A percentile compares a stretch with the other conserved stretches of the same genome.
Conservation (phyloP, 441 rosid species). For the Melastoma candidum region DNA sequence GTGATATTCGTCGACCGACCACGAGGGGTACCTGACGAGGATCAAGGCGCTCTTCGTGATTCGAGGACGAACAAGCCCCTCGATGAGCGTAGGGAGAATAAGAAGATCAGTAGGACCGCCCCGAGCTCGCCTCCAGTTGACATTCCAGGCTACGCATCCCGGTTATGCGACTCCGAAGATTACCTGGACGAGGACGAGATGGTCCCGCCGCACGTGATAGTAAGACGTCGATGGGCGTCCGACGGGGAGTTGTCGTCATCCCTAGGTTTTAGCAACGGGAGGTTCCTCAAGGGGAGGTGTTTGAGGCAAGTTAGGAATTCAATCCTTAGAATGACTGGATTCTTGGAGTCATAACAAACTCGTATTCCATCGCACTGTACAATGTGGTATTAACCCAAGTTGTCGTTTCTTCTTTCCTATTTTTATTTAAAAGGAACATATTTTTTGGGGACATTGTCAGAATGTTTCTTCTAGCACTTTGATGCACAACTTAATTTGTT, state of each 20-base stretch:
- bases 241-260: conserved; percentile 60
- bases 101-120: not conserved
- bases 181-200: conserved; percentile 27
- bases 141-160: conserved; percentile 29
- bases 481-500: too few relatives aligned
- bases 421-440: too few relatives aligned
- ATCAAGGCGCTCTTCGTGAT: not conserved
- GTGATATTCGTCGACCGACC: conserved; percentile 36
- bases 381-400: too few relatives aligned
- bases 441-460: too few relatives aligned
- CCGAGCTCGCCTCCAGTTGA: conserved; percentile 20
- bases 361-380: too few relatives aligned
- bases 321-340: conserved; percentile 74
- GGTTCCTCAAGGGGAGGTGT: conserved; percentile 73
- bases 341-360: conserved; percentile 44
- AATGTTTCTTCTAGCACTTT: too few relatives aligned
- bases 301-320: conserved; percentile 70
- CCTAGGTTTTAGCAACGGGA: conserved; percentile 63
- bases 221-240: conserved; percentile 25
- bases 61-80: conserved; percentile 3
- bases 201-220: conserved; percentile 64
- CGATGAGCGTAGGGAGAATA: conserved; percentile 11
- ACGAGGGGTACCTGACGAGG: not conserved
- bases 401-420: too few relatives aligned
- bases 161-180: conserved; percentile 4